These are phyloP conservation scores for Pseudonectria buxi DNA, from an alignment of 2,329 filamentous ascomycete species.

Conservation along the genomic window DNA sequence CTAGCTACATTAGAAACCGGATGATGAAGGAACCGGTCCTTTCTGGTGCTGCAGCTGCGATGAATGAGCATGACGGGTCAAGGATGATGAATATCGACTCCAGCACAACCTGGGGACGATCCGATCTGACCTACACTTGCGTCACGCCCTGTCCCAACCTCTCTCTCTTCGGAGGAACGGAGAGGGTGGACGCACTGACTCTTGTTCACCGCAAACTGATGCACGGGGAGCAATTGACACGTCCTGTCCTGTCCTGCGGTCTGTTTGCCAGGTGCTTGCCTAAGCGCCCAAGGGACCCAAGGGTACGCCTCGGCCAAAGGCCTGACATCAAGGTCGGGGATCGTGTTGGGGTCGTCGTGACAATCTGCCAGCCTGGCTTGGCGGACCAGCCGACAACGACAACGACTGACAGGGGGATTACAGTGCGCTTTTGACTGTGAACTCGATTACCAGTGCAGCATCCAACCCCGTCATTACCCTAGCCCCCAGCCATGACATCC, in stretches of 20 bases:
- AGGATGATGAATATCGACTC: neutral
- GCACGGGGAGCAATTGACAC: too few species aligned
- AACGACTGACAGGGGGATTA: neutral
- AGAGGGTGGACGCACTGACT: neutral
- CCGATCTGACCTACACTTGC: neutral
- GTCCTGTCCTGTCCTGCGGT: too few species aligned
- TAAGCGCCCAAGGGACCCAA: too few species aligned
- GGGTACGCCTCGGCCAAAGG: neutral
- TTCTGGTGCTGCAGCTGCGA: neutral
- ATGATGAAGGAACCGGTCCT: neutral
- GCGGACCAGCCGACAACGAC: too few species aligned
- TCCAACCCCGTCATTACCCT: slow-evolving; percentile 2
- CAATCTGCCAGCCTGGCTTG: neutral
- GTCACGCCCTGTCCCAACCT: too few species aligned
- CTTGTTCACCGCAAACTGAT: too few species aligned
- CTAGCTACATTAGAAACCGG: slow-evolving; percentile 8
- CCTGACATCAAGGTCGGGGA: slow-evolving; percentile 2
- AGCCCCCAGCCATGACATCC: slow-evolving; percentile 13
- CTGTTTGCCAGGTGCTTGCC: too few species aligned
- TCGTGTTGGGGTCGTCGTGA: neutral
- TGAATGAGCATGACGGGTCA: neutral
- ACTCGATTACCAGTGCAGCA: slow-evolving; percentile 2
- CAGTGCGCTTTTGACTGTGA: slow-evolving; percentile 11
- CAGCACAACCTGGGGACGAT: neutral
- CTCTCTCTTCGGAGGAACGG: too few species aligned